These are phyloP conservation scores for Ophiosphaerella narmari DNA, from an alignment of 2,329 filamentous ascomycete genomes.

Conservation along the genomic window DNA sequence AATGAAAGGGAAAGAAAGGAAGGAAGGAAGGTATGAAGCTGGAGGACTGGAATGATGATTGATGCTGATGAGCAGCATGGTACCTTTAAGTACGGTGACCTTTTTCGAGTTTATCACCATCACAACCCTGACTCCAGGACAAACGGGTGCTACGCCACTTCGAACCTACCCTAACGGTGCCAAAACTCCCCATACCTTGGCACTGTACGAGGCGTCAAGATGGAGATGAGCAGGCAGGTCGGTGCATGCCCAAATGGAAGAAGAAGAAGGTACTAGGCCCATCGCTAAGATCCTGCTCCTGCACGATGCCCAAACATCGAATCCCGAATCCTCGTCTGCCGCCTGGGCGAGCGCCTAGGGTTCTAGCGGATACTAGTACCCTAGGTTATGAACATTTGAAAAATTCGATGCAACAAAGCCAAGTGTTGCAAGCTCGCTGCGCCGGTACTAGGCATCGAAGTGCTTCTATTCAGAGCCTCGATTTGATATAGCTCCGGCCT, in stretches of 20 bases:
- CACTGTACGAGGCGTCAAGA: neutral
- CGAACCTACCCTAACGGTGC: constrained; percentile 2
- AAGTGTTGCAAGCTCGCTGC: too few species aligned
- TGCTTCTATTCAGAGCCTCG: too few species aligned
- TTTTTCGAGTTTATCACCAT: neutral
- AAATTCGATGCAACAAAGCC: too few species aligned
- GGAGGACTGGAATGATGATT: neutral
- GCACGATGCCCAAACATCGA: neutral
- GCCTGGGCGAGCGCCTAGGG: neutral
- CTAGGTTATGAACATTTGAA: too few species aligned
- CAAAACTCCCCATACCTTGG: constrained; percentile 3
- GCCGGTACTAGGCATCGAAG: too few species aligned
- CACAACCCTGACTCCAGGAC: neutral
- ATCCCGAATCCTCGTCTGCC: neutral
- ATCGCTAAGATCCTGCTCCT: neutral
- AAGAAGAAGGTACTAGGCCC: neutral
- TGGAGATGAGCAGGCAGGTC: neutral
- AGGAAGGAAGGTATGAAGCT: neutral
- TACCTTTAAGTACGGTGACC: neutral
- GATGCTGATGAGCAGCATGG: neutral
- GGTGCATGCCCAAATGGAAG: neutral
- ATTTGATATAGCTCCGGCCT: too few species aligned
- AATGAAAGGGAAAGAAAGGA: neutral
- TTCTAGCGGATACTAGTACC: too few species aligned
- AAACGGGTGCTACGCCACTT: constrained; percentile 1